Base-by-base conservation (phyloP, 768 basidiomycete species). In the Boletus vinaceobasis region DNA sequence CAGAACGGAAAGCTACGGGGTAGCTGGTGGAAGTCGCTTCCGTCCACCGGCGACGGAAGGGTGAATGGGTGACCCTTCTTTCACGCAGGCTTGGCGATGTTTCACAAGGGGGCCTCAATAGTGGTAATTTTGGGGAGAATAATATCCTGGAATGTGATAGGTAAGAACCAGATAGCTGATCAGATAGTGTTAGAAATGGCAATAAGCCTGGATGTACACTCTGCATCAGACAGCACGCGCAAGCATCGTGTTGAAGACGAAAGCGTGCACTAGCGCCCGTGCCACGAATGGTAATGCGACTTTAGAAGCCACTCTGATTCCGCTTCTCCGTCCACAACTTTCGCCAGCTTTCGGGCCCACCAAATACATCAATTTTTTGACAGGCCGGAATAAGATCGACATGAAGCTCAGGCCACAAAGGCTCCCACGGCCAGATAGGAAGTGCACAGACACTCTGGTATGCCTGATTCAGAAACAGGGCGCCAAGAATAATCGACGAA, bases 311-410 rank as follows among this genome's bases (percentile, higher is more conserved):
- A 10, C n/a, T 19, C 9, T 13, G 36, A 10, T 1, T 31, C 7
- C 52, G 44, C 31, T 53, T 36, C 37, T 45, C 44, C n/a, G 44
- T 39, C 52, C 52, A 53, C 31, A 53, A 5, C 44, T 47, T 53
- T 13, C 44, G 43, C 52, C 52, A 53, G 8, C 2, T 15, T 33
- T 53, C 52, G 7, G 52, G 52, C 1, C 52, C 52, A 10, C 52
- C 52, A 11, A 53, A 53, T 14, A 53, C 52, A 31, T 53, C 52
- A 13, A 53, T 40, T n/a, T 46, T 46, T n/a, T 53, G 52, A 39
- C 37, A 53, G 21, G 35, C n/a, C 5, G 52, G 52, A 26, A 39
- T 23, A 15, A 53, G 52, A 11, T 38, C 43, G 29, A 52, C n/a
- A 31, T 45, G 51, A 52, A 52, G 51, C 19, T 52, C 51, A 14